phyloP scores from a whole-genome alignment of 805 yeast species.

The Hanseniaspora pseudoguilliermondii region DNA sequence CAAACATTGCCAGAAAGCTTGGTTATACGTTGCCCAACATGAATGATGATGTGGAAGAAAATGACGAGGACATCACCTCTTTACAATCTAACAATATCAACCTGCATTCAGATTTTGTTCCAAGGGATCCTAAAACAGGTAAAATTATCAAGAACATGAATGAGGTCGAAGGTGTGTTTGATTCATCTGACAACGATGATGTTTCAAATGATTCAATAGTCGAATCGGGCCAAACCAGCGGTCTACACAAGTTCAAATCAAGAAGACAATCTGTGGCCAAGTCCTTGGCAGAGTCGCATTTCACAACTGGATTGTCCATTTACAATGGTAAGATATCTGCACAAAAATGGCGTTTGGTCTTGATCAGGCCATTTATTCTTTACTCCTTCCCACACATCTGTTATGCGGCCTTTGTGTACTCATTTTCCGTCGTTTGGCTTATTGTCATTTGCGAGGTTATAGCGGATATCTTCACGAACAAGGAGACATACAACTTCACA shows the following conservation, averaged over 20 bases:
- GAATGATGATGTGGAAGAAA: neutral
- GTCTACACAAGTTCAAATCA: constrained; percentile 1
- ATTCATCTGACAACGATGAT: constrained; percentile 3
- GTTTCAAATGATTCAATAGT: neutral
- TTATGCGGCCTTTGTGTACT: constrained; percentile 40
- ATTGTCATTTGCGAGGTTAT: constrained; percentile 48
- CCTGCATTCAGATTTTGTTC: neutral
- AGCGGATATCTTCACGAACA: constrained; percentile 34
- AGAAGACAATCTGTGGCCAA: constrained; percentile 9
- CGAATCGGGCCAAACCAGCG: neutral
- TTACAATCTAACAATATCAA: neutral
- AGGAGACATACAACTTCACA: constrained; percentile 31
- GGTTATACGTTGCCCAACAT: constrained; percentile 19
- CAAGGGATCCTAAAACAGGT: constrained; percentile 5
- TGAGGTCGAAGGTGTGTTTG: constrained; percentile 9
- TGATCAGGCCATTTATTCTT: constrained; percentile 42
- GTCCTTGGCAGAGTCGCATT: constrained; percentile 13
- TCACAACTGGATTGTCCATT: constrained; percentile 28
- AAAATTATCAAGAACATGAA: neutral
- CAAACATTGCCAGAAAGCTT: constrained; percentile 34
- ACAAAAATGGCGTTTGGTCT: constrained; percentile 45
- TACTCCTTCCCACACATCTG: constrained; percentile 39
- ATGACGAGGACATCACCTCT: neutral
- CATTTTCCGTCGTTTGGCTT: constrained; percentile 51
- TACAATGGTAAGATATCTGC: constrained; percentile 38